Base-by-base conservation (phyloP, 202 grass and related monocot species). In the Setaria italica region DNA sequence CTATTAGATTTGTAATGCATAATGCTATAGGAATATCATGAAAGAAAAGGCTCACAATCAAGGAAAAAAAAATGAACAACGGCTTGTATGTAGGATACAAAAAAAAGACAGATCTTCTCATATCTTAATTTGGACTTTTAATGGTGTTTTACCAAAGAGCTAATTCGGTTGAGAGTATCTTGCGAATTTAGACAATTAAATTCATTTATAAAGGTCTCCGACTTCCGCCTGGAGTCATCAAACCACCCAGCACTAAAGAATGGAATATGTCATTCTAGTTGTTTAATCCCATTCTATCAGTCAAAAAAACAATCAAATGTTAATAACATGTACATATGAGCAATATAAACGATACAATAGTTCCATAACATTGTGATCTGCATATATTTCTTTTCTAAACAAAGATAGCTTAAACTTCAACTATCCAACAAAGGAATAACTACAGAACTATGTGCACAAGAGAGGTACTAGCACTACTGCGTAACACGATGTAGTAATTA, bases 361-460 rank as follows among this genome's bases (percentile, higher is more conserved):
- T 39, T 39, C 37, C 4, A 4, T 39, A 39, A 39, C 5, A 39
- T 39, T 39, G 37, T 39, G 37, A 39, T 39, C 37, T 41, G 43
- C 43, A 45, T 39, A 39, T 39, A 39, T 39, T 39, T 39, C 37
- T 39, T 39, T 39, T 39, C 37, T 39, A 39, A 39, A 3, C 37
- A 39, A 39, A 72, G 4, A 43, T 49, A 2, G 58, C 5, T 50
- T 41, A 74, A 64, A 53, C 43, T 21, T 80, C 4, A 74, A 67
- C 6, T 9, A 53, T 55, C 25, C 30, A 64, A 48, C 12, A 41
- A 25, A 0, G 14, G 1, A 46, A 68, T 67, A 51, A 63, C 71
- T 77, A 64, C 47, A 72, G 19, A 77, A 6, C 42, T 59, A 74
- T 74, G 41, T 11, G 48, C 25, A 72, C 56, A 79, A 86, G n/a